Conservation (phyloP, 2,329 filamentous ascomycete genomes). For the Pyrenophora teres region DNA sequence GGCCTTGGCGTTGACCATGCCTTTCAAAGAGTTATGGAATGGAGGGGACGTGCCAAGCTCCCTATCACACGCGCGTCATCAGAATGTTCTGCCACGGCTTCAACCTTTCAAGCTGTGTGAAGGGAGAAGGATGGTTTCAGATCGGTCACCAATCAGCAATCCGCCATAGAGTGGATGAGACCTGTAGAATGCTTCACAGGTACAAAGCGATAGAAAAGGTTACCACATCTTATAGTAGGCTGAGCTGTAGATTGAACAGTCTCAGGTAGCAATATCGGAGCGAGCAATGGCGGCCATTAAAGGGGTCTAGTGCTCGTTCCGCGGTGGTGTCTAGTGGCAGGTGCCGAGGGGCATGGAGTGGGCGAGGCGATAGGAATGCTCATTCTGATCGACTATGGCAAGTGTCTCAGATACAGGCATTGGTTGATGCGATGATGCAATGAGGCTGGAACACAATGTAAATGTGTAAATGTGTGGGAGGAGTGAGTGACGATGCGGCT, state of each 20-base stretch:
- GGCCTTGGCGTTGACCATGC: constrained; percentile 25
- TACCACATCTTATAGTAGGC: neutral
- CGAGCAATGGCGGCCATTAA: too few species aligned
- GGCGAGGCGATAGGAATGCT: neutral
- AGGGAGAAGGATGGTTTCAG: too few species aligned
- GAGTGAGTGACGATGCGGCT: constrained; percentile 13
- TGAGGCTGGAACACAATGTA: constrained; percentile 2
- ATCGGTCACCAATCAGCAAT: too few species aligned
- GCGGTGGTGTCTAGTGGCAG: neutral
- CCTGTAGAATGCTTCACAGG: too few species aligned
- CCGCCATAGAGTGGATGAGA: too few species aligned
- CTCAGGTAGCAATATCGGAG: too few species aligned
- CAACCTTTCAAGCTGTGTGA: too few species aligned
- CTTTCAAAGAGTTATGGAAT: constrained; percentile 30
- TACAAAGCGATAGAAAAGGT: neutral
- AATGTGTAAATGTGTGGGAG: neutral
- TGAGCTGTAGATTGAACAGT: neutral
- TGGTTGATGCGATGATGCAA: neutral
- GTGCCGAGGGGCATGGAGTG: neutral
- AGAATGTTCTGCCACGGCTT: constrained; percentile 9
- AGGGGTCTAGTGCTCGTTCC: neutral
- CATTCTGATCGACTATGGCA: neutral
- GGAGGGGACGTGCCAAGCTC: constrained; percentile 27
- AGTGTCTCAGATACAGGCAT: neutral
- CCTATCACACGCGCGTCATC: constrained; percentile 20